Base-by-base conservation (phyloP, 2,329 filamentous ascomycete genomes). In the Chaetomium olivaceum region DNA sequence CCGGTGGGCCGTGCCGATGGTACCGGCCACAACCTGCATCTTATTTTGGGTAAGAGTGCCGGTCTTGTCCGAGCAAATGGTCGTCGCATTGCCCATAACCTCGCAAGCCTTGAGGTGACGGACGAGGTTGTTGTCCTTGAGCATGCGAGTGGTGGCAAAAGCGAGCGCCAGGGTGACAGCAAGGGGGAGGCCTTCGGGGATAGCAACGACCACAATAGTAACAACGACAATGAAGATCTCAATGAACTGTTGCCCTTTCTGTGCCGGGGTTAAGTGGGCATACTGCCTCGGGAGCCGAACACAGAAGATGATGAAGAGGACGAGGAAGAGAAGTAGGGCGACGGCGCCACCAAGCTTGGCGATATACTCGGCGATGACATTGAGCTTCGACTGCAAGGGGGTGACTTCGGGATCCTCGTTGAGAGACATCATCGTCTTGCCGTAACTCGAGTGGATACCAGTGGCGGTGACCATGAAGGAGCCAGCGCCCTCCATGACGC, bases 241-340 rank as follows among this genome's bases (percentile, higher is more conserved):
- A 70, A 92, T 82, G 72, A 92, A 92, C 61, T 86, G 83, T 73
- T 94, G 91, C 9, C 91, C 93, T 79, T 96, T 97, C 61, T 87
- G 77, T 2, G 91, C 88, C 3, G 92, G 83, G 0, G 83, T 83
- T 1, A 79, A 79, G 3, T 74, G 69, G 65, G 85, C 81, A 77
- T 79, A 62, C 77, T 83, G 43, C 19, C 64, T 74, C 6, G 82
- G 80, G 3, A 97, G 83, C 14, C 86, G 80, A 57, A 88, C 91
- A 11, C 95, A 81, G 74, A 96, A 97, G 72, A 92, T 86, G 79
- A 97, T 93, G 73, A 97, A 87, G 16, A 97, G 83, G 55, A 96
- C 90, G 56, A 94, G 83, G 78, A 97, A 97, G 56, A 97, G 82
- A 9, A 92, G 80, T 16, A 95, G 80, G 69, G 90, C 92, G 58